Evolutionary conservation across 225 moss, liverwort and hornwort species (phyloP).

Genomic region (Pseudisothecium myosuroides): DNA sequence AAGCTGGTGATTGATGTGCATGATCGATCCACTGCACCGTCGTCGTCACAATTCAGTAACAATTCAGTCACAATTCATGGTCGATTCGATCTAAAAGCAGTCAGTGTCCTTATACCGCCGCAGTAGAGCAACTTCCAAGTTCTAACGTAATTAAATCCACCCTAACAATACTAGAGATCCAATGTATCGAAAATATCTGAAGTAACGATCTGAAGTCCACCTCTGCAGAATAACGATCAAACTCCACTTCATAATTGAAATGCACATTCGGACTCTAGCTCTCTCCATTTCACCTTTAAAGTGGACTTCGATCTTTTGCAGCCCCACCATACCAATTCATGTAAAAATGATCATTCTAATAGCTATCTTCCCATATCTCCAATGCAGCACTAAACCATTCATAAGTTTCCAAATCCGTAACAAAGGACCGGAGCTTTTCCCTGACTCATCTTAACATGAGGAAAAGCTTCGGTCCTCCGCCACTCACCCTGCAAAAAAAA

Average conservation of each 20-base stretch:
- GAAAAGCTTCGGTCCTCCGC: constrained; percentile 35
- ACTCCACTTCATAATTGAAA: background rate
- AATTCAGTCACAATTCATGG: background rate
- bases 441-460: background rate
- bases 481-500: background rate
- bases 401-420: background rate
- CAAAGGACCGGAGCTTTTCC: constrained; percentile 25
- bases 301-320: background rate
- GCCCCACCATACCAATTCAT: background rate
- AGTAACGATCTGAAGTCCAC: background rate
- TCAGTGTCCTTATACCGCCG: background rate
- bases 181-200: background rate
- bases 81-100: background rate
- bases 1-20: background rate
- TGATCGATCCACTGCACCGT: background rate
- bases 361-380: background rate
- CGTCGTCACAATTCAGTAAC: background rate
- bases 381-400: background rate
- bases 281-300: background rate
- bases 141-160: background rate
- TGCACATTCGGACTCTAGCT: background rate
- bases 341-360: background rate
- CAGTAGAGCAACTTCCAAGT: background rate
- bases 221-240: background rate
- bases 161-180: background rate